phyloP scores from a whole-genome alignment of 2,329 filamentous ascomycete species.

The Rutstroemia sp. region DNA sequence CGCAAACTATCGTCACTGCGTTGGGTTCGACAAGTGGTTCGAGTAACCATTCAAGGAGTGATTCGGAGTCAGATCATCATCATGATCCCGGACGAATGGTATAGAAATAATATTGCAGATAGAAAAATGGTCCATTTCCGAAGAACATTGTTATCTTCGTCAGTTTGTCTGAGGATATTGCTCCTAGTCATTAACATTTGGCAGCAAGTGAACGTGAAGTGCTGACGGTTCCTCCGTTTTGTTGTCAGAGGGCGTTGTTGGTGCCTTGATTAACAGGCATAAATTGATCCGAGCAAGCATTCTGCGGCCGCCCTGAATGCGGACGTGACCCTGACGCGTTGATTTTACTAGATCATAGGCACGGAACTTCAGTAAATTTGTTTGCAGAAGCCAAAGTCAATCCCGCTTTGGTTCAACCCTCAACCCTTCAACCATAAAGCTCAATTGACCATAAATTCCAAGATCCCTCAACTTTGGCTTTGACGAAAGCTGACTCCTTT shows the following conservation, averaged over 20 bases:
- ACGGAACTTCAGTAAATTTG: not conserved
- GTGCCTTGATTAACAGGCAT: not conserved
- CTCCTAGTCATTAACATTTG: no score
- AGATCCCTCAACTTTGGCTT: not conserved
- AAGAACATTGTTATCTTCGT: no score
- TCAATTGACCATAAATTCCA: not conserved
- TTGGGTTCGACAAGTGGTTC: not conserved
- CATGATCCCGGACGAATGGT: not conserved
- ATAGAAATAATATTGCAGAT: not conserved
- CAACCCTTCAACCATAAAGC: not conserved
- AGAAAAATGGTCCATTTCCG: not conserved
- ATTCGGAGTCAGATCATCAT: not conserved
- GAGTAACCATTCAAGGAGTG: not conserved
- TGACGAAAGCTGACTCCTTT: no score
- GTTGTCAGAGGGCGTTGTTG: no score
- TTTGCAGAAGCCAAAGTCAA: not conserved
- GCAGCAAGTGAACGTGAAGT: no score
- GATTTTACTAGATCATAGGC: not conserved
- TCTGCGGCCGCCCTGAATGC: not conserved
- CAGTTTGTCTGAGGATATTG: no score
- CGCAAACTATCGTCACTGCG: not conserved
- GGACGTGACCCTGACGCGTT: conserved; percentile 8
- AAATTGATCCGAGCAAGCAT: not conserved
- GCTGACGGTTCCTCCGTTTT: no score
- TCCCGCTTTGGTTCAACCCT: no score